phyloP scores from a whole-genome alignment of 495 filamentous ascomycete genomes.

The Penicillium daleae region DNA sequence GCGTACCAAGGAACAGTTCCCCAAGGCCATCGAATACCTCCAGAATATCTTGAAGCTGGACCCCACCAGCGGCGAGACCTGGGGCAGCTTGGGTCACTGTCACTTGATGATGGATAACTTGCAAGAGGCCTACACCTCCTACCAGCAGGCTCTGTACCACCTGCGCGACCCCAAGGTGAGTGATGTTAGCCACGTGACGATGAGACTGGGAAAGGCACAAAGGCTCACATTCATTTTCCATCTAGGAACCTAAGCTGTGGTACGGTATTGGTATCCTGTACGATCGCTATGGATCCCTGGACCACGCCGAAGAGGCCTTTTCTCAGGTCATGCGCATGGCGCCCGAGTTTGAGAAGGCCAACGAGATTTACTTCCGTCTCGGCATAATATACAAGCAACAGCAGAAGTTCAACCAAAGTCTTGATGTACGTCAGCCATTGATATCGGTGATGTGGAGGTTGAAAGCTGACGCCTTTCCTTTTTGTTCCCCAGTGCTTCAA shows the following conservation, averaged over 20 bases:
- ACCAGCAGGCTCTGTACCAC: conserved; percentile 93
- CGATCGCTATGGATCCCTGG: conserved; percentile 93
- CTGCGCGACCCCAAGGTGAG: conserved; percentile 90
- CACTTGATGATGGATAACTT: conserved; percentile 99
- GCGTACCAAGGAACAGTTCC: conserved; percentile 88
- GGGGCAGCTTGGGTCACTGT: conserved; percentile 95
- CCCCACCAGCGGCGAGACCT: conserved; percentile 86
- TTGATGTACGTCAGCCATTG: conserved; percentile 67
- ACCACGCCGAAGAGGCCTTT: conserved; percentile 98
- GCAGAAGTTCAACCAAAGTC: conserved; percentile 86
- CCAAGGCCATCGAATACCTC: conserved; percentile 91
- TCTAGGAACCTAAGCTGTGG: conserved; percentile 94
- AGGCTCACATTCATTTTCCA: background rate
- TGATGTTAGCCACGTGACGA: conserved; percentile 1
- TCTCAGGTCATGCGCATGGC: conserved; percentile 99
- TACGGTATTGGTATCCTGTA: conserved; percentile 99
- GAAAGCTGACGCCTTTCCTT: conserved; percentile 10
- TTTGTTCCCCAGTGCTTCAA: conserved; percentile 77
- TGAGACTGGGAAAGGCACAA: background rate
- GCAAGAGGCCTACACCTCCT: conserved; percentile 96
- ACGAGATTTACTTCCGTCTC: conserved; percentile 98
- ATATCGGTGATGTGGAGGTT: background rate
- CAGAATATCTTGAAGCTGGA: conserved; percentile 92
- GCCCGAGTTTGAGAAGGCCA: conserved; percentile 97
- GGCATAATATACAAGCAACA: conserved; percentile 99